Evolutionary conservation across 192 early-diverging fungal genomes (phyloP).

Genomic region (Neocallimastix lanati): DNA sequence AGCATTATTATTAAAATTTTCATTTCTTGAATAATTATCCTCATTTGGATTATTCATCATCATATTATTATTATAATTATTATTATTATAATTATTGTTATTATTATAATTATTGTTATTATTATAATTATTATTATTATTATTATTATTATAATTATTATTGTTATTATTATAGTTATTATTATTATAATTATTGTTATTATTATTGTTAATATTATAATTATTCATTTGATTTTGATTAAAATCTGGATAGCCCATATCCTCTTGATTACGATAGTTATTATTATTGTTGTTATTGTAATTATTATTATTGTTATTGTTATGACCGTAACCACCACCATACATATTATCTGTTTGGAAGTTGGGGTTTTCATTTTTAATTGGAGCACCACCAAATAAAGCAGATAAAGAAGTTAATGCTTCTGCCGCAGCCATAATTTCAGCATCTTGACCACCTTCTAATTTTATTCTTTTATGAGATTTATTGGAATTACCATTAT

Average conservation of each 20-base stretch:
- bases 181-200: no score
- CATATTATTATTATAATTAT: background rate
- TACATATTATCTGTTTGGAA: background rate
- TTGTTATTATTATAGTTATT: background rate
- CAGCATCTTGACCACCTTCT: background rate
- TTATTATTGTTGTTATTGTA: no score
- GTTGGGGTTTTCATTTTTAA: background rate
- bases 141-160: no score
- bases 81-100: background rate
- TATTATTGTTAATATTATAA: no score
- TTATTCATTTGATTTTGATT: background rate
- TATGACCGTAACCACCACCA: background rate
- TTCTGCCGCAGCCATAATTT: background rate
- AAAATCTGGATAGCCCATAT: background rate
- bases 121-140: no score
- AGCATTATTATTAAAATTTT: no score
- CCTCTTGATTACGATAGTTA: background rate
- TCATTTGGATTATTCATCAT: no score
- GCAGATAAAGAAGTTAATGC: background rate
- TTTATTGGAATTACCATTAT: background rate
- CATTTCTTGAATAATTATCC: no score
- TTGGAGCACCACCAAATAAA: background rate
- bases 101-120: background rate
- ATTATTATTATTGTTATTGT: background rate
- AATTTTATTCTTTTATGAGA: background rate